Base-by-base conservation (phyloP, 108 stramenopile genomes). In the Poteriospumella lacustris region DNA sequence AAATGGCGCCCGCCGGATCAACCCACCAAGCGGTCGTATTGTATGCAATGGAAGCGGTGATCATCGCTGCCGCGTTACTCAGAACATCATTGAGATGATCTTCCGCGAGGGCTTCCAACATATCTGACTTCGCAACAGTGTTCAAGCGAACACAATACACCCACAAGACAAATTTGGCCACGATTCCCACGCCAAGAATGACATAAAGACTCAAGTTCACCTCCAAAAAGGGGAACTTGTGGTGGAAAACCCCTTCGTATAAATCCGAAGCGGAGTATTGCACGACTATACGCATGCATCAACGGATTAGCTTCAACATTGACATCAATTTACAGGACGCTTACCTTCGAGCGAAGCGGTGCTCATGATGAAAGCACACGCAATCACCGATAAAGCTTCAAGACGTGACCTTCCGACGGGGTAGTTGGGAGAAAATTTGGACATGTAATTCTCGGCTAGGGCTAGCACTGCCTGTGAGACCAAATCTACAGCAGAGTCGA, bases 1-100 rank as follows among this genome's bases (percentile, higher is more conserved):
- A 3, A 76, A 96, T 92, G 56, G 93, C 95, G 58, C 95, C 95
- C 52, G 91, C 85, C 3, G 93, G 90, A 88, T 96, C 95, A 1
- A 93, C 68, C n/a, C n/a, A n/a, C n/a, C n/a, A n/a, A n/a, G n/a
- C n/a, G n/a, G n/a, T n/a, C n/a, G n/a, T n/a, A n/a, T n/a, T n/a
- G n/a, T n/a, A n/a, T n/a, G n/a, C n/a, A n/a, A n/a, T n/a, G n/a
- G n/a, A n/a, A 47, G 93, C 78, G 0, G 93, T 91, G 12, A 91
- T 42, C 0, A 92, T 89, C 26, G 95, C 92, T 0, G 94, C 89
- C 36, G 80, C 86, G 58, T 96, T 96, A 75, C 84, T 86, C 39
- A 96, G 78, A 39, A 87, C 87, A 82, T 96, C 95, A 82, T 96
- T 96, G 89, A 89, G 91, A 79, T 96, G 95, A 88, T 96, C 95